A percentile compares a stretch with the other conserved stretches of the same genome.
phyloP scores from a whole-genome alignment of 306 rosid genomes.

The Quercus suber region DNA sequence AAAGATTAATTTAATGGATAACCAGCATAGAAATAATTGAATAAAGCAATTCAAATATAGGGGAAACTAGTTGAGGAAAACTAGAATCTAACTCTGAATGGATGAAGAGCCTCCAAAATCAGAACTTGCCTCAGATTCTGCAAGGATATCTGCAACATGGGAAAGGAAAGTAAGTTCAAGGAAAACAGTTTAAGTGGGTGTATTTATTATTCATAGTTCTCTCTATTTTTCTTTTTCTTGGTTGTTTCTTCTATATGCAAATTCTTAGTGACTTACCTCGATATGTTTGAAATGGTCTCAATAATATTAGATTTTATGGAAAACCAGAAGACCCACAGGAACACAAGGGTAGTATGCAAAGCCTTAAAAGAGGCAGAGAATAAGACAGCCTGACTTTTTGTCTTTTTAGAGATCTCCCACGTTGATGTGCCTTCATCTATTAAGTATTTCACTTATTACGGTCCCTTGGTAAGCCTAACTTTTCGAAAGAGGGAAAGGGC shows the following conservation, averaged over 20 bases:
- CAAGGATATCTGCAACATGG: slow-evolving; percentile 31
- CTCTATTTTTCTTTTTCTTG: background rate
- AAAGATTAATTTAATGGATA: slow-evolving; percentile 6
- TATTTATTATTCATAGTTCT: background rate
- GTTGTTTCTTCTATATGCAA: background rate
- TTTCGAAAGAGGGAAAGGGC: slow-evolving; percentile 26
- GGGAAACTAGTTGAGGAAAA: slow-evolving; percentile 5
- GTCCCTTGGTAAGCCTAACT: slow-evolving; percentile 31
- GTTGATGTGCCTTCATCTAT: slow-evolving; percentile 31
- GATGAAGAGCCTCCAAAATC: slow-evolving; percentile 37
- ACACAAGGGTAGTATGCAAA: slow-evolving; percentile 12
- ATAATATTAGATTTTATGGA: slow-evolving; percentile 24
- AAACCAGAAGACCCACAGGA: slow-evolving; percentile 29
- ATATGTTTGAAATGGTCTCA: slow-evolving; percentile 14
- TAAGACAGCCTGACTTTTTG: slow-evolving; percentile 30
- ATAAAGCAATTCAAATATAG: background rate
- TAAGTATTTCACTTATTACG: slow-evolving; percentile 30
- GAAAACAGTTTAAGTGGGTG: slow-evolving; percentile 4
- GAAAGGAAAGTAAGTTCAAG: slow-evolving; percentile 17
- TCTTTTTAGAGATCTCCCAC: slow-evolving; percentile 33
- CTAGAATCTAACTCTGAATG: slow-evolving; percentile 33
- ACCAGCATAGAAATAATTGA: background rate
- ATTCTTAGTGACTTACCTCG: slow-evolving; percentile 29
- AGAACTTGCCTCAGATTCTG: slow-evolving; percentile 37
- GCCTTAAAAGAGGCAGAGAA: slow-evolving; percentile 22